Conservation (phyloP, 2,329 filamentous ascomycete species). For the Neofusicoccum ribis region DNA sequence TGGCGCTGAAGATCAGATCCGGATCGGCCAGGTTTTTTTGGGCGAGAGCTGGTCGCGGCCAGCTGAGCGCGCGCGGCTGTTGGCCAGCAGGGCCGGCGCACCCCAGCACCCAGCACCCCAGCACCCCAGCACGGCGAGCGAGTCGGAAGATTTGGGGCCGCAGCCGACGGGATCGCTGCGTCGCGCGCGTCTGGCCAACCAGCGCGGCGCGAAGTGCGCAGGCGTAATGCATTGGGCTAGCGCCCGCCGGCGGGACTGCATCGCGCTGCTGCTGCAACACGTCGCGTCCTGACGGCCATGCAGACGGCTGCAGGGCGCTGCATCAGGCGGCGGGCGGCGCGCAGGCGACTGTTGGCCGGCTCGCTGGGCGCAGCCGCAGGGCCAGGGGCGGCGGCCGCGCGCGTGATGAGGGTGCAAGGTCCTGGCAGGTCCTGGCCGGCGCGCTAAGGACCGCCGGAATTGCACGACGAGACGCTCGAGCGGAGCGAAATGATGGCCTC, state of each 20-base stretch:
- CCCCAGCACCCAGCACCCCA: no score
- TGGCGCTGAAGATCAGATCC: conserved; percentile 3
- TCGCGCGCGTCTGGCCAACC: background rate
- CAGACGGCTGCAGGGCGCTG: background rate
- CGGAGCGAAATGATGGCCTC: conserved; percentile 14
- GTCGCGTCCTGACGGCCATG: background rate
- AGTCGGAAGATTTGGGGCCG: background rate
- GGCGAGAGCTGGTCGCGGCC: background rate
- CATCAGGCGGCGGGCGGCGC: background rate
- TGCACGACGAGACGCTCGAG: background rate
- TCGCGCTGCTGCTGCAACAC: background rate
- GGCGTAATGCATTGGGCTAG: conserved; percentile 3
- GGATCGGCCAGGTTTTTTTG: conserved; percentile 1
- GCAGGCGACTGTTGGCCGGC: background rate
- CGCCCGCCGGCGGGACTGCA: background rate
- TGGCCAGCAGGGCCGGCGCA: no score
- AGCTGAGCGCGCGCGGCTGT: background rate
- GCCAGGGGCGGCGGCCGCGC: background rate
- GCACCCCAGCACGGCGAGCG: background rate
- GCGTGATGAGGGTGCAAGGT: background rate
- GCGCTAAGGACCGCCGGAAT: background rate
- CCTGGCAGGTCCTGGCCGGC: background rate
- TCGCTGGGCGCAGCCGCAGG: background rate
- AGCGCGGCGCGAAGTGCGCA: background rate
- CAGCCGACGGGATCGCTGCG: conserved; percentile 1